Evolutionary conservation across 306 rosid species (phyloP).

Genomic region (Comarum palustre): DNA sequence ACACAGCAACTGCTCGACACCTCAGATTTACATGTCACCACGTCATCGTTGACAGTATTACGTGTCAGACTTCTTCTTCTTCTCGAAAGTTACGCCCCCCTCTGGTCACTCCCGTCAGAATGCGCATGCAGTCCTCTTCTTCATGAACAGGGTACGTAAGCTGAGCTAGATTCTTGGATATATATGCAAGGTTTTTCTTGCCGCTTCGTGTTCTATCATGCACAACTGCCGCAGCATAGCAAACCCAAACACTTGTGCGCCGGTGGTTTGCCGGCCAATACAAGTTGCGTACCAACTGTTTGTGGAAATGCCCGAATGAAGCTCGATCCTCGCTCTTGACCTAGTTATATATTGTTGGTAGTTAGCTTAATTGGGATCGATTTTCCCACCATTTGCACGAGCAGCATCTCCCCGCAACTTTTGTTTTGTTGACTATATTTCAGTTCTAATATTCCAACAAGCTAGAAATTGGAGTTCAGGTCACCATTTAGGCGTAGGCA

Average conservation of each 20-base stretch:
- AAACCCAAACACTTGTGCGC: neutral
- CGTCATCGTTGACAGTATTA: slow-evolving; percentile 22
- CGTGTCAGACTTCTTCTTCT: slow-evolving; percentile 8
- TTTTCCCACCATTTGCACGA: neutral
- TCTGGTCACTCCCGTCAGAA: too few species aligned
- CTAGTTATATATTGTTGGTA: neutral
- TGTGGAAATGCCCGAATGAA: neutral
- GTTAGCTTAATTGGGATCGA: neutral
- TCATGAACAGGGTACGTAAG: neutral
- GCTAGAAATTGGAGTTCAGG: neutral
- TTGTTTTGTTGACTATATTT: neutral
- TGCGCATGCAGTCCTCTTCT: neutral
- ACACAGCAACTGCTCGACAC: slow-evolving; percentile 6
- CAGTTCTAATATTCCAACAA: neutral
- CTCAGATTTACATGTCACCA: slow-evolving; percentile 33
- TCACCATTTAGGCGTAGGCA: neutral
- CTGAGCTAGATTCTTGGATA: neutral
- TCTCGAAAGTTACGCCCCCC: neutral
- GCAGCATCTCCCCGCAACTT: neutral
- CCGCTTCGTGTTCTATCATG: neutral
- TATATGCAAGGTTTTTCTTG: neutral
- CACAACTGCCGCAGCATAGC: neutral
- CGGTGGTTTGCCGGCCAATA: neutral
- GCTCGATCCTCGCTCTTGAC: neutral
- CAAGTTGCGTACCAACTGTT: neutral